Percentiles rank a stretch among this genome's conserved stretches.
Conservation (phyloP, 1,284 basidiomycete genomes). For the Cryptococcus neoformans region DNA sequence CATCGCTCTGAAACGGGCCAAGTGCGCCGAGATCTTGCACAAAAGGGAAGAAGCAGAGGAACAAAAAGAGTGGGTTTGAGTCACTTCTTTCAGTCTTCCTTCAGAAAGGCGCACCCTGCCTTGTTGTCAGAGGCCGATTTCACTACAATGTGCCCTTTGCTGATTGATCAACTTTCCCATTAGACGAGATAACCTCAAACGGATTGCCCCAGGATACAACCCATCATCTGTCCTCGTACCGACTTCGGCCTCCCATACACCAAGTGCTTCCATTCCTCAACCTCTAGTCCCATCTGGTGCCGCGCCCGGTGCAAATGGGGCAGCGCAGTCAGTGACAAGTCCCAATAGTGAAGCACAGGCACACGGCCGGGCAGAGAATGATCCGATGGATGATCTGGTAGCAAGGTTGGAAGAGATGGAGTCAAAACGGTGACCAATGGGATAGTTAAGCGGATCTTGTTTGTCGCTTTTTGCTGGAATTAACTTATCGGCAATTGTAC, state of each 20-base stretch:
- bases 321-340: too few relatives aligned
- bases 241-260: conserved; percentile 15
- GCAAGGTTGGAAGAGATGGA: conserved; percentile 70
- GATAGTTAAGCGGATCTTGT: too few relatives aligned
- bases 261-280: not conserved
- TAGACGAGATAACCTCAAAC: conserved; percentile 37
- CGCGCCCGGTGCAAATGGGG: too few relatives aligned
- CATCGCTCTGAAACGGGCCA: conserved; percentile 61
- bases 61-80: conserved; percentile 59
- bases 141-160: too few relatives aligned
- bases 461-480: too few relatives aligned
- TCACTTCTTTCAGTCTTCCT: conserved; percentile 51
- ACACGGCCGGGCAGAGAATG: conserved; percentile 20
- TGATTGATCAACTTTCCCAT: conserved; percentile 29
- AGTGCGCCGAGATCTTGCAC: conserved; percentile 65
- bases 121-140: too few relatives aligned
- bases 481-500: too few relatives aligned
- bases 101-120: conserved; percentile 56
- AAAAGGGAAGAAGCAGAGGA: conserved; percentile 73
- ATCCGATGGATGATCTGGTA: conserved; percentile 78
- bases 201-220: conserved; percentile 48
- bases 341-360: too few relatives aligned
- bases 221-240: conserved; percentile 42
- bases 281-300: conserved; percentile 14
- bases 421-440: conserved; percentile 11